phyloP scores from a whole-genome alignment of 2,329 filamentous ascomycete genomes.

The Mariannaea sp. region DNA sequence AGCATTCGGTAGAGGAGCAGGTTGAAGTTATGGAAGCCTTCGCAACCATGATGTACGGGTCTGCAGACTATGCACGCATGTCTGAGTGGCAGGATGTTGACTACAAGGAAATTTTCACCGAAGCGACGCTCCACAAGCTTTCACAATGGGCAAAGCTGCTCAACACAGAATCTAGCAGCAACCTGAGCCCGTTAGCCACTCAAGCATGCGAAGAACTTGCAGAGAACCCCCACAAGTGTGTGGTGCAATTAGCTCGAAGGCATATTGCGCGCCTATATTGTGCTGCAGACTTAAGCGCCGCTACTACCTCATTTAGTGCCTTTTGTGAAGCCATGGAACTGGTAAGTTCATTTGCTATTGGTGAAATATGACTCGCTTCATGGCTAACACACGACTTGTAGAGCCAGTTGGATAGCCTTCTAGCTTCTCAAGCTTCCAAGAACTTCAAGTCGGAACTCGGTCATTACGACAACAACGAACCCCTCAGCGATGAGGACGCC shows the following conservation, averaged over 20 bases:
- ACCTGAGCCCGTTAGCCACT: constrained; percentile 15
- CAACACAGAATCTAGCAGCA: neutral
- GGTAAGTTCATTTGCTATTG: constrained; percentile 6
- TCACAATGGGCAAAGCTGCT: constrained; percentile 28
- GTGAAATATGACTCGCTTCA: too few species aligned
- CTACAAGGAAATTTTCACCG: constrained; percentile 6
- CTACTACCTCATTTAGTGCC: constrained; percentile 15
- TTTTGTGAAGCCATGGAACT: constrained; percentile 18
- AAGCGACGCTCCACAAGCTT: constrained; percentile 16
- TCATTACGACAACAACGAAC: neutral
- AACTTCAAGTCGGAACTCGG: constrained; percentile 19
- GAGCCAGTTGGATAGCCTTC: constrained; percentile 20
- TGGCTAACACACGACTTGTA: constrained; percentile 7
- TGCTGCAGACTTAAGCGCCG: constrained; percentile 11
- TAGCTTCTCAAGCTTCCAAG: constrained; percentile 23
- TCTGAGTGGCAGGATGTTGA: constrained; percentile 13
- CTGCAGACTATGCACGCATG: constrained; percentile 19
- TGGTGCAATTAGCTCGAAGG: constrained; percentile 24
- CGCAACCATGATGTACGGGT: constrained; percentile 20
- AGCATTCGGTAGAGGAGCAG: constrained; percentile 24
- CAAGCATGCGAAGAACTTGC: constrained; percentile 31
- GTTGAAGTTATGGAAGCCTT: constrained; percentile 33
- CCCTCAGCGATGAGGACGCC: constrained; percentile 8
- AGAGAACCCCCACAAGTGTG: constrained; percentile 23
- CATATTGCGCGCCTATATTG: constrained; percentile 27